Evolutionary conservation across 306 rosid genomes (phyloP).

Genomic region (Inga laurina): DNA sequence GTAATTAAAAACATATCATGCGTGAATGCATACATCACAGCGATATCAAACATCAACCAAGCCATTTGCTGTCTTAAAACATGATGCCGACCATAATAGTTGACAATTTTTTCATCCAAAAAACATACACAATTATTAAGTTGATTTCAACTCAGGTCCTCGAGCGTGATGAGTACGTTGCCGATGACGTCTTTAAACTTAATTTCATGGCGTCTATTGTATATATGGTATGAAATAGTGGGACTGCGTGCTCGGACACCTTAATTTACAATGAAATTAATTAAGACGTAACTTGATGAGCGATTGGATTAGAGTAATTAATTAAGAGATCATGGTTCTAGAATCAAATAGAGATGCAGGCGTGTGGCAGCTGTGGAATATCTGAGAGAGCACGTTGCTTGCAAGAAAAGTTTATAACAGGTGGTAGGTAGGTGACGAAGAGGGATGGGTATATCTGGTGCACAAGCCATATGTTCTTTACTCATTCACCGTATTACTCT

Average conservation of each 20-base stretch:
- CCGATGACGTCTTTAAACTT: too few relatives aligned
- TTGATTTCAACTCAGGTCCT: too few relatives aligned
- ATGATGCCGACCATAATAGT: not conserved
- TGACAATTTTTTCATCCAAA: not conserved
- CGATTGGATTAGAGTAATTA: not conserved
- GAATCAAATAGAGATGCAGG: not conserved
- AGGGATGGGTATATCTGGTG: conserved; percentile 30
- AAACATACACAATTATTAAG: not conserved
- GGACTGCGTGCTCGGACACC: not conserved
- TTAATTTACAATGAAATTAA: too few relatives aligned
- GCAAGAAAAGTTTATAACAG: conserved; percentile 40
- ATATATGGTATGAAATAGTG: too few relatives aligned
- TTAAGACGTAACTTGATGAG: not conserved
- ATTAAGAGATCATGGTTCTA: not conserved
- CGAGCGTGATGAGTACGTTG: too few relatives aligned
- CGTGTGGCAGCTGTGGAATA: not conserved
- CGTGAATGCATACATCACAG: too few relatives aligned
- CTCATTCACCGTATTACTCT: conserved; percentile 3
- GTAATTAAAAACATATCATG: too few relatives aligned
- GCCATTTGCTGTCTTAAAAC: not conserved
- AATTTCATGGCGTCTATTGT: too few relatives aligned
- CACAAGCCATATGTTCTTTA: conserved; percentile 39
- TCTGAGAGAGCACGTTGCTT: conserved; percentile 13
- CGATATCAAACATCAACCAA: too few relatives aligned
- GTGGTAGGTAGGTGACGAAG: conserved; percentile 4